phyloP scores from a whole-genome alignment of 306 rosid genomes.

The Mimosa pudica region DNA sequence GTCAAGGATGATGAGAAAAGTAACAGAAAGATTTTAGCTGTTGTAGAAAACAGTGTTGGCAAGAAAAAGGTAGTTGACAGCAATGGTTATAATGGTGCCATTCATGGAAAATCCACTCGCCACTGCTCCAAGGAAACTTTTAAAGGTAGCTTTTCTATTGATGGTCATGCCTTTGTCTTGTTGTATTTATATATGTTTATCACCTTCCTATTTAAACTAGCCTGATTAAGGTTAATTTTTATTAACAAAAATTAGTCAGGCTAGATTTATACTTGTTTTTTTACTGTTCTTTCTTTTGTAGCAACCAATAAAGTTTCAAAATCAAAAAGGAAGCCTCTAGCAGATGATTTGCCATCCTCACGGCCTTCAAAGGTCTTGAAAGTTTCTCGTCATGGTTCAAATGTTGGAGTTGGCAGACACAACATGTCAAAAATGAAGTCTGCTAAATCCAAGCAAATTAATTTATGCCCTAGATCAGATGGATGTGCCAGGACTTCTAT shows the following conservation, averaged over 20 bases:
- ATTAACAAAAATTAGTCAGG: slow-evolving; percentile 1
- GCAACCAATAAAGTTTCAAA: slow-evolving; percentile 58
- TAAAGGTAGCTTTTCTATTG: slow-evolving; percentile 40
- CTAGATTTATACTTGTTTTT: slow-evolving; percentile 31
- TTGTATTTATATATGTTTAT: slow-evolving; percentile 5
- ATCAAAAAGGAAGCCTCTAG: slow-evolving; percentile 58
- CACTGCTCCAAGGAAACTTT: slow-evolving; percentile 38
- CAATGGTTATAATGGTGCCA: slow-evolving; percentile 36
- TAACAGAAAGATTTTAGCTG: slow-evolving; percentile 33
- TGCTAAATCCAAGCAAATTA: slow-evolving; percentile 53
- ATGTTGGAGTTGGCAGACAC: slow-evolving; percentile 49
- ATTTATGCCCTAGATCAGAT: slow-evolving; percentile 69
- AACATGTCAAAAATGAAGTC: slow-evolving; percentile 43
- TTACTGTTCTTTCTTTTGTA: slow-evolving; percentile 39
- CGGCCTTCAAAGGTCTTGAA: slow-evolving; percentile 60
- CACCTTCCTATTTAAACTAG: slow-evolving; percentile 24
- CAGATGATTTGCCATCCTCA: slow-evolving; percentile 41
- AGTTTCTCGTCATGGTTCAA: slow-evolving; percentile 47
- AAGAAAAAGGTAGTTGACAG: slow-evolving; percentile 43
- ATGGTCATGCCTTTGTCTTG: background rate
- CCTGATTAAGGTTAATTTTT: slow-evolving; percentile 18
- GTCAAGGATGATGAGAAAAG: slow-evolving; percentile 33
- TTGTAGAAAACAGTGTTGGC: slow-evolving; percentile 32
- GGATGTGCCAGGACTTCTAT: slow-evolving; percentile 90
- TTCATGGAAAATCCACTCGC: slow-evolving; percentile 41